phyloP scores from a whole-genome alignment of 106 monocot genomes.

The Dioscorea dumetorum region DNA sequence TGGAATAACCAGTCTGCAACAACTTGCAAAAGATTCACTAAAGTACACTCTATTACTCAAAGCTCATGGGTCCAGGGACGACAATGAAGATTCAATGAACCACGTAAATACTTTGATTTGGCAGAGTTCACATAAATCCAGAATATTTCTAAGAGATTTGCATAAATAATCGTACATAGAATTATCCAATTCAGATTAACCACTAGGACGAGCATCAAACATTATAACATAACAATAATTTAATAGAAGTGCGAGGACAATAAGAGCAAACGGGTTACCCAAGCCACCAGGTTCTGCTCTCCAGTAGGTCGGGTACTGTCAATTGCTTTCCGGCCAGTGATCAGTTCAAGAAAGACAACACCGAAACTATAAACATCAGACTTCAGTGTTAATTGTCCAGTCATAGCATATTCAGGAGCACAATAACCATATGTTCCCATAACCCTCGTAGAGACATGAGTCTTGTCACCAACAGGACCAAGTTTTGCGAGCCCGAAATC shows the following conservation, averaged over 20 bases:
- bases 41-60: too few species aligned
- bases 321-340: conserved; percentile 71
- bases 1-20: too few species aligned
- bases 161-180: too few species aligned
- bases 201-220: too few species aligned
- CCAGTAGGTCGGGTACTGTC: conserved; percentile 45
- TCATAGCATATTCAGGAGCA: conserved; percentile 78
- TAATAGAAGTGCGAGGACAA: background rate
- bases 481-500: conserved; percentile 83
- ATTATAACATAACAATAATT: too few species aligned
- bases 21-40: too few species aligned
- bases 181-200: too few species aligned
- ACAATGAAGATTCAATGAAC: too few species aligned
- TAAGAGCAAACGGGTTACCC: conserved; percentile 29
- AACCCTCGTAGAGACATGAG: conserved; percentile 66
- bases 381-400: conserved; percentile 67
- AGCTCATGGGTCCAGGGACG: too few species aligned
- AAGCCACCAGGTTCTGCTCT: conserved; percentile 71
- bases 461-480: conserved; percentile 74
- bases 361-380: conserved; percentile 83
- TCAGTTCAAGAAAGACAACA: conserved; percentile 67
- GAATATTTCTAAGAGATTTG: too few species aligned
- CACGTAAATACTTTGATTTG: too few species aligned
- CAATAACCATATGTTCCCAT: conserved; percentile 84
- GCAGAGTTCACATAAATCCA: too few species aligned